These are phyloP conservation scores for Colletotrichum destructivum DNA, from an alignment of 2,329 filamentous ascomycete species.

Conservation along the genomic window DNA sequence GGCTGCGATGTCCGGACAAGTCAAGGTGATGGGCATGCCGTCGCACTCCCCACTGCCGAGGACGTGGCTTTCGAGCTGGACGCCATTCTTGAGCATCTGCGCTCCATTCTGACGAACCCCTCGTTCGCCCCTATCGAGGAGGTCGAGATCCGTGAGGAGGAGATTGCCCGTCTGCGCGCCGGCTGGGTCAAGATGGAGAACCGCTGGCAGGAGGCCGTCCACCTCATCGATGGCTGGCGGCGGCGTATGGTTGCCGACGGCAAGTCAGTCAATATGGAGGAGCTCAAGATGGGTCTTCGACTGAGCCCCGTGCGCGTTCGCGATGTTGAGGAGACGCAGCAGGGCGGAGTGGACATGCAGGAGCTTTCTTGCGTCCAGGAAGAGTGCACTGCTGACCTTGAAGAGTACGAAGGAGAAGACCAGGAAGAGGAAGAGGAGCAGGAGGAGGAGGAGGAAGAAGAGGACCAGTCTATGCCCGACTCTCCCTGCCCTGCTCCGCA, in stretches of 20 bases:
- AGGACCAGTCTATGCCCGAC: constrained; percentile 23
- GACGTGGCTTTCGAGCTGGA: constrained; percentile 84
- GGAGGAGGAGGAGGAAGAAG: too few relatives aligned
- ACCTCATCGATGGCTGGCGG: constrained; percentile 93
- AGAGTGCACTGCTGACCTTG: constrained; percentile 58
- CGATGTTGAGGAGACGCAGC: constrained; percentile 64
- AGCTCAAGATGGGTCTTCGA: constrained; percentile 77
- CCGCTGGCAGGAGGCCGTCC: constrained; percentile 90
- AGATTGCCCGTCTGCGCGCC: constrained; percentile 85
- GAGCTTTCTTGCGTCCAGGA: constrained; percentile 55
- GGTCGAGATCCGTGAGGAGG: constrained; percentile 91
- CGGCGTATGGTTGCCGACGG: constrained; percentile 82
- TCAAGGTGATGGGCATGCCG: constrained; percentile 48
- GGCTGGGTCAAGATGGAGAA: constrained; percentile 96
- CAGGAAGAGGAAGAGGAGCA: constrained; percentile 30
- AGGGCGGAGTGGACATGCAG: constrained; percentile 53
- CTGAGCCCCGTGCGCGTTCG: constrained; percentile 72
- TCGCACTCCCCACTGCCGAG: constrained; percentile 60
- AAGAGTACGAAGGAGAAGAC: constrained; percentile 54
- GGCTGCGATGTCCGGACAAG: constrained; percentile 60
- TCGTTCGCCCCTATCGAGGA: constrained; percentile 97
- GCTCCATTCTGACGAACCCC: constrained; percentile 90
- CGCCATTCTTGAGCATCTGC: constrained; percentile 83
- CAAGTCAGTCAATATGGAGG: constrained; percentile 78
- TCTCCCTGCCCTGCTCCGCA: constrained; percentile 48